A percentile compares a stretch with the other conserved stretches of the same genome.
phyloP scores from a whole-genome alignment of 192 early-diverging fungal species.

The Rhizophagus prolifer region DNA sequence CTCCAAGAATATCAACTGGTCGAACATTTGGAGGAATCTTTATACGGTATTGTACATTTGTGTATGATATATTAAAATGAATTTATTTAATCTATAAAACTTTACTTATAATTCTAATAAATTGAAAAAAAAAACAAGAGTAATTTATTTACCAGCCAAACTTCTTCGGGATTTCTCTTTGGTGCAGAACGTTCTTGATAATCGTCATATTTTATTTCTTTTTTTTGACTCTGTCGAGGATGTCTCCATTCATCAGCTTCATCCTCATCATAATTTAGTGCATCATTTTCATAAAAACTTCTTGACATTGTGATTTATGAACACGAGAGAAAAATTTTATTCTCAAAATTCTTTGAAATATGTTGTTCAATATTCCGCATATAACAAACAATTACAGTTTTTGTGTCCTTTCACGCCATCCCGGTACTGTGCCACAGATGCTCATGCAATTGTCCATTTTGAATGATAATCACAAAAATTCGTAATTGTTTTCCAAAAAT shows the following conservation, averaged over 20 bases:
- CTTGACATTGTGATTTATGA: too few relatives aligned
- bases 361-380: too few relatives aligned
- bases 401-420: neutral
- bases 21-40: constrained; percentile 22
- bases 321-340: too few relatives aligned
- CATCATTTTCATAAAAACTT: too few relatives aligned
- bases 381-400: neutral
- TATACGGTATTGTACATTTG: neutral
- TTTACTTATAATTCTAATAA: neutral
- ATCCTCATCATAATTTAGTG: neutral
- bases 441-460: too few relatives aligned
- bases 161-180: constrained; percentile 33
- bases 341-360: too few relatives aligned
- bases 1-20: constrained; percentile 30
- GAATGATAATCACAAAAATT: too few relatives aligned
- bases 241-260: neutral
- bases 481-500: too few relatives aligned
- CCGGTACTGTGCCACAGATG: too few relatives aligned
- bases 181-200: neutral
- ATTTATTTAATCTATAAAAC: neutral
- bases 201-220: too few relatives aligned
- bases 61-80: neutral
- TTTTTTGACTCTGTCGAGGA: neutral
- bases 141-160: constrained; percentile 34
- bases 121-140: neutral